phyloP scores from a whole-genome alignment of 768 basidiomycete genomes.

The Tricholoma matsutake region DNA sequence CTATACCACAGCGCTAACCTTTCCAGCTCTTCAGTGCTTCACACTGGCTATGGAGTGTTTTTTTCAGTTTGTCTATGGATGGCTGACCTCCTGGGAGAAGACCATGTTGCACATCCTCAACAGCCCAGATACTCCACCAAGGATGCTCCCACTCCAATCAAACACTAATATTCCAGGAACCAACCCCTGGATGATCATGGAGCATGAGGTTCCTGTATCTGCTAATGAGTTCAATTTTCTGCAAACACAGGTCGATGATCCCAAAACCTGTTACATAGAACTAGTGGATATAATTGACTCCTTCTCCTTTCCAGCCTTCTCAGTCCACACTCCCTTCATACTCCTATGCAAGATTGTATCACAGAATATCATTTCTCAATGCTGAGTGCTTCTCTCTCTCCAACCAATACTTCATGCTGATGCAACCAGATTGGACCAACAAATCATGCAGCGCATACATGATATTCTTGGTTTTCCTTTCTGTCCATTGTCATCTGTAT shows the following conservation, averaged over 20 bases:
- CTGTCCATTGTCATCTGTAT: too few species aligned
- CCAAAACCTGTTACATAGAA: too few species aligned
- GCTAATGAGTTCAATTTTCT: slow-evolving; percentile 19
- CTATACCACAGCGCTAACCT: too few species aligned
- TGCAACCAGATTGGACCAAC: slow-evolving; percentile 15
- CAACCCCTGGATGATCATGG: slow-evolving; percentile 6
- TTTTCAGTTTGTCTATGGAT: slow-evolving; percentile 15
- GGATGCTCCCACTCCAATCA: background rate
- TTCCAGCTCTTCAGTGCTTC: too few species aligned
- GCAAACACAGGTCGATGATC: too few species aligned
- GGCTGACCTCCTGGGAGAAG: slow-evolving; percentile 18
- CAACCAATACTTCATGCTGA: slow-evolving; percentile 8
- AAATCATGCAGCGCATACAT: slow-evolving; percentile 12
- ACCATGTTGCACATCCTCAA: slow-evolving; percentile 13
- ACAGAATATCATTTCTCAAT: background rate
- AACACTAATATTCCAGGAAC: slow-evolving; percentile 1
- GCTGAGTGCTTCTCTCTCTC: background rate
- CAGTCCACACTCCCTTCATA: background rate
- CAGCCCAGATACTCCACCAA: background rate
- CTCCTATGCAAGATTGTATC: background rate
- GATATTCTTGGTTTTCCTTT: too few species aligned
- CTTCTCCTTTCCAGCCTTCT: slow-evolving; percentile 15
- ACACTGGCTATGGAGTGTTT: slow-evolving; percentile 16
- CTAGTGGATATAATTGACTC: too few species aligned
- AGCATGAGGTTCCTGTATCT: slow-evolving; percentile 9